These are phyloP conservation scores for Acmispon strigosus DNA, from an alignment of 306 rosid species.

Conservation along the genomic window DNA sequence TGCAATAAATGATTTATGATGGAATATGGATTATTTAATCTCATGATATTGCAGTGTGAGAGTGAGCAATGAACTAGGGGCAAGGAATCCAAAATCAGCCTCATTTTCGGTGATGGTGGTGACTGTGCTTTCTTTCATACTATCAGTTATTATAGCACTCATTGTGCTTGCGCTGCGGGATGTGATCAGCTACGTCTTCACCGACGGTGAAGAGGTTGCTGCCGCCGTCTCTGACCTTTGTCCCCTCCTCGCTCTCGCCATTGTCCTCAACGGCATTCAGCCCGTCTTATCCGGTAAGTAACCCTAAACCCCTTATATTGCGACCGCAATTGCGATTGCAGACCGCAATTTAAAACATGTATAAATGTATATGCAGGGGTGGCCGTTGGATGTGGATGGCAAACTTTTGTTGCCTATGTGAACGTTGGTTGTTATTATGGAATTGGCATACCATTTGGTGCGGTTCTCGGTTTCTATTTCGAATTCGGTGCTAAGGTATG, in stretches of 20 bases:
- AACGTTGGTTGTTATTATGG: constrained; percentile 68
- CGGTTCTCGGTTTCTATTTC: constrained; percentile 71
- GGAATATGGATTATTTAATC: no score
- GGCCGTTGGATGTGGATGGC: constrained; percentile 99
- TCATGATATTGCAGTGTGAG: constrained; percentile 69
- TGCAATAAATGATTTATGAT: background rate
- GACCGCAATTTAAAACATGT: no score
- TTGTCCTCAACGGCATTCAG: constrained; percentile 72
- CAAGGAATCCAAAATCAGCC: constrained; percentile 66
- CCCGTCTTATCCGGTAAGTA: constrained; percentile 71
- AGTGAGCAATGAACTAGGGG: constrained; percentile 88
- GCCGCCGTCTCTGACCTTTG: constrained; percentile 81
- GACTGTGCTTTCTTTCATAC: constrained; percentile 43
- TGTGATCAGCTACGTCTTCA: constrained; percentile 64
- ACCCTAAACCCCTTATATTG: no score
- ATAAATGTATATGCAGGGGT: constrained; percentile 42
- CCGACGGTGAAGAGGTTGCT: constrained; percentile 58
- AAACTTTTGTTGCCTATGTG: constrained; percentile 73
- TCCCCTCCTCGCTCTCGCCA: constrained; percentile 59
- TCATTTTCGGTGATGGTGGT: constrained; percentile 63
- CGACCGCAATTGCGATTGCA: no score
- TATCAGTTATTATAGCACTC: constrained; percentile 42
- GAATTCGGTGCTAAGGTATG: constrained; percentile 62
- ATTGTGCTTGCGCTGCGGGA: constrained; percentile 41
- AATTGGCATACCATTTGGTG: constrained; percentile 69